phyloP scores from a whole-genome alignment of 495 filamentous ascomycete genomes.

The Tuber microsphaerosporum region DNA sequence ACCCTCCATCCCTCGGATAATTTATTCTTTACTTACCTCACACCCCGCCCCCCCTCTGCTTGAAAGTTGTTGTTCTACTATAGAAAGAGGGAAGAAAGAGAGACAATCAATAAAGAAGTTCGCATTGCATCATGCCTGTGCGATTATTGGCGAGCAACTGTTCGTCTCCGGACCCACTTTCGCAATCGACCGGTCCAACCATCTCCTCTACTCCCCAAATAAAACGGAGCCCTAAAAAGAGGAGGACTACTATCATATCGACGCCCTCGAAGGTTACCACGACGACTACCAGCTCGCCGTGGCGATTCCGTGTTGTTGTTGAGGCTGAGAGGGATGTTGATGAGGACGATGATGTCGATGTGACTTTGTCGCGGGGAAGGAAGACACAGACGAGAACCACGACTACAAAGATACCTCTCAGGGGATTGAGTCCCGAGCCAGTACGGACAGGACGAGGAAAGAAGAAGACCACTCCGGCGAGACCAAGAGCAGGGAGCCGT shows the following conservation, averaged over 20 bases:
- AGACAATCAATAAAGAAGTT: neutral
- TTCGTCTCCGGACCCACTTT: slow-evolving; percentile 38
- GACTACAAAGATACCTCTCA: slow-evolving; percentile 53
- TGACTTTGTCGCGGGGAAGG: slow-evolving; percentile 32
- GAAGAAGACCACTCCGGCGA: slow-evolving; percentile 19
- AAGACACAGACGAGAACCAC: slow-evolving; percentile 44
- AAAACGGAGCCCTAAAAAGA: slow-evolving; percentile 10
- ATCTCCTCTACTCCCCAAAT: slow-evolving; percentile 17
- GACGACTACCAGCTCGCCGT: slow-evolving; percentile 44
- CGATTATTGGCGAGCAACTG: slow-evolving; percentile 2
- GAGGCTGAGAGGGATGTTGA: slow-evolving; percentile 53
- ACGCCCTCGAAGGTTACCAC: slow-evolving; percentile 13
- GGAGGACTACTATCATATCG: slow-evolving; percentile 4
- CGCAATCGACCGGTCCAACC: slow-evolving; percentile 26
- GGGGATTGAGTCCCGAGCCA: slow-evolving; percentile 38
- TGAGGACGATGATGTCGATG: slow-evolving; percentile 39
- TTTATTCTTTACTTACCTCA: neutral
- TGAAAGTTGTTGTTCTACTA: neutral
- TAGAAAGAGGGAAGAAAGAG: neutral
- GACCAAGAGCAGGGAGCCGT: neutral
- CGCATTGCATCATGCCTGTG: neutral
- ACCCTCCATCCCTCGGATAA: neutral
- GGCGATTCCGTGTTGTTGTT: slow-evolving; percentile 55
- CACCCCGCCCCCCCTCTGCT: neutral
- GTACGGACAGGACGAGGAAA: neutral